Percentiles rank a stretch among this genome's conserved stretches.
Evolutionary conservation across 176 grass and related monocot genomes (phyloP).

Genomic region (Oryza longistaminata): DNA sequence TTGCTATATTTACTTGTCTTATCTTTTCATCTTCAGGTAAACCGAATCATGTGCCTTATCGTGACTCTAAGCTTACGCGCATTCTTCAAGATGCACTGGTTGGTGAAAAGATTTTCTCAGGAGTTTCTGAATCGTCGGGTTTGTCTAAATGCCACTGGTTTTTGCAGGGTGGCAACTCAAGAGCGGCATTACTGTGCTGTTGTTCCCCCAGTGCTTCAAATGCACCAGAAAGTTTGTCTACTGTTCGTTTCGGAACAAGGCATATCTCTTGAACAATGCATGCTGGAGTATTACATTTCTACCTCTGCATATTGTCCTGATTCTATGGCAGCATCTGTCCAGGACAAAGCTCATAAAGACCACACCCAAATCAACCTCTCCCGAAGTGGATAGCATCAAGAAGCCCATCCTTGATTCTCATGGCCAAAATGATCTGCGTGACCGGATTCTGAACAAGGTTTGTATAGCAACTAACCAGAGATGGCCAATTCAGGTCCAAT

Average conservation of each 20-base stretch:
- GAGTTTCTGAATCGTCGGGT: neutral
- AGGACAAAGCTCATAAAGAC: constrained; percentile 78
- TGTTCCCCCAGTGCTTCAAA: constrained; percentile 83
- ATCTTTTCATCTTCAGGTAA: constrained; percentile 59
- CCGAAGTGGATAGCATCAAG: constrained; percentile 36
- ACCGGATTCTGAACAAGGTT: constrained; percentile 63
- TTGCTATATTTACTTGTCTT: constrained; percentile 10
- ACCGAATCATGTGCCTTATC: constrained; percentile 77
- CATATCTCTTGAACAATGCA: constrained; percentile 30
- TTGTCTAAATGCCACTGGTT: constrained; percentile 22
- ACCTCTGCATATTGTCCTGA: neutral
- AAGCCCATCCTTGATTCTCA: constrained; percentile 35
- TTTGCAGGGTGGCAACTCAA: constrained; percentile 84
- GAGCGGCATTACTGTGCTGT: constrained; percentile 81
- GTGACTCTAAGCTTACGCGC: constrained; percentile 88
- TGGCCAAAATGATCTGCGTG: constrained; percentile 37
- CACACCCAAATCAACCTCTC: constrained; percentile 31
- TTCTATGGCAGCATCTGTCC: constrained; percentile 27
- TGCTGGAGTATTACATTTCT: neutral
- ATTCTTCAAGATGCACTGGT: constrained; percentile 97
- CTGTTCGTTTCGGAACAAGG: constrained; percentile 88
- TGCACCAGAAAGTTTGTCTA: constrained; percentile 77
- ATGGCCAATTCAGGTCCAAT: neutral
- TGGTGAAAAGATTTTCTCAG: constrained; percentile 30
- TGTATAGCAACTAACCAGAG: constrained; percentile 15